Evolutionary conservation across 2,329 filamentous ascomycete genomes (phyloP).

Genomic region (Pseudogymnoascus sp.): DNA sequence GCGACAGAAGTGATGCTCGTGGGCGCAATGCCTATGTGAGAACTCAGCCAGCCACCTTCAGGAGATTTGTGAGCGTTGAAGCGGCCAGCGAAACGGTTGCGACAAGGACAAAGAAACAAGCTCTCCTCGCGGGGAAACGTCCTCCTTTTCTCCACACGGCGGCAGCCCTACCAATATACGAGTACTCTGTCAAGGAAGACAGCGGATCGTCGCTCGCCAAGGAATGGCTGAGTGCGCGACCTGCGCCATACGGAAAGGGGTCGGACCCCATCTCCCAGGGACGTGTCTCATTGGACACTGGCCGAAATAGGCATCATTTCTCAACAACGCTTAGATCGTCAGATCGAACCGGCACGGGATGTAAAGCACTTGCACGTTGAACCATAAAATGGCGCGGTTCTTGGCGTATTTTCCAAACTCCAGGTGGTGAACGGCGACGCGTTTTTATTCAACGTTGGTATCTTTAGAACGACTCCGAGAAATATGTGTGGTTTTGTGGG

Average conservation of each 20-base stretch:
- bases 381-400: too few species aligned
- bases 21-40: background rate
- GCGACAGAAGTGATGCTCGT: background rate
- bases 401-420: too few species aligned
- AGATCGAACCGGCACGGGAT: background rate
- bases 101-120: background rate
- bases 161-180: background rate
- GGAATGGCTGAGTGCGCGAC: background rate
- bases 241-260: background rate
- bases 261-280: background rate
- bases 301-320: background rate
- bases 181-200: background rate
- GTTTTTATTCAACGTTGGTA: background rate
- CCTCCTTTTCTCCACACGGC: background rate
- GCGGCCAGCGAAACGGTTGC: background rate
- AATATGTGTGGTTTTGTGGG: background rate
- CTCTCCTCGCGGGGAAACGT: background rate
- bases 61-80: background rate
- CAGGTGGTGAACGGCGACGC: too few species aligned
- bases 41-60: constrained; percentile 1
- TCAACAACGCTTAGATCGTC: background rate
- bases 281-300: background rate
- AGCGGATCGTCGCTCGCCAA: background rate
- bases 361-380: background rate
- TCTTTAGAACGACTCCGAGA: background rate